A percentile compares a stretch with the other conserved stretches of the same genome.
phyloP scores from a whole-genome alignment of 2,329 filamentous ascomycete species.

The Macroventuria anomochaeta region DNA sequence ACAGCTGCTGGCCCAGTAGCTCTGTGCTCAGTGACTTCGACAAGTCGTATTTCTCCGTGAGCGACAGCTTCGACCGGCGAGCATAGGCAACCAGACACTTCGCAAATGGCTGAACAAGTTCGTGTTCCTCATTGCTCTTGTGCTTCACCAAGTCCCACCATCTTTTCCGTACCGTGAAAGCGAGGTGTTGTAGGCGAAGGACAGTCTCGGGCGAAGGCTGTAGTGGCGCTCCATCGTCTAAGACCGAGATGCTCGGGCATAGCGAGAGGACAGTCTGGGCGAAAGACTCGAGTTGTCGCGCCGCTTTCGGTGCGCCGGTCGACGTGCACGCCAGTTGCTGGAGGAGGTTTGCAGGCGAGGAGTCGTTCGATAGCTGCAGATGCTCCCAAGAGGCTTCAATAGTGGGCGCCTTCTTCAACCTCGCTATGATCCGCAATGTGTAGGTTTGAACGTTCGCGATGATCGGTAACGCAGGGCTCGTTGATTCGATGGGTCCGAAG shows the following conservation, averaged over 20 bases:
- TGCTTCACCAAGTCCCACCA: slow-evolving; percentile 72
- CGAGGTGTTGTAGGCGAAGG: slow-evolving; percentile 69
- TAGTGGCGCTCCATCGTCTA: slow-evolving; percentile 67
- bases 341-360: slow-evolving; percentile 67
- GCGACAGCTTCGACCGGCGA: slow-evolving; percentile 55
- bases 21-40: slow-evolving; percentile 37
- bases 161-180: slow-evolving; percentile 65
- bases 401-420: slow-evolving; percentile 64
- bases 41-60: slow-evolving; percentile 50
- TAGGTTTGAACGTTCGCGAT: slow-evolving; percentile 71
- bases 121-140: slow-evolving; percentile 65
- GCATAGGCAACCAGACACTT: slow-evolving; percentile 68
- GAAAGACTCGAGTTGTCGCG: slow-evolving; percentile 70
- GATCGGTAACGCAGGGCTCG: slow-evolving; percentile 56
- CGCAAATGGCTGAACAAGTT: slow-evolving; percentile 69
- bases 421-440: slow-evolving; percentile 67
- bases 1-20: slow-evolving; percentile 1
- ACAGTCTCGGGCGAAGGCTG: slow-evolving; percentile 64
- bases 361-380: slow-evolving; percentile 59
- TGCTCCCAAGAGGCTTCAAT: slow-evolving; percentile 65
- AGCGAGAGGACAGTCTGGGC: slow-evolving; percentile 70
- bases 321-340: slow-evolving; percentile 55
- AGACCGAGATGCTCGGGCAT: slow-evolving; percentile 69
- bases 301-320: slow-evolving; percentile 61
- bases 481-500: slow-evolving; percentile 56